Percentiles rank a stretch among this genome's conserved stretches.
phyloP scores from a whole-genome alignment of 495 filamentous ascomycete species.

The Xylaria sp. region DNA sequence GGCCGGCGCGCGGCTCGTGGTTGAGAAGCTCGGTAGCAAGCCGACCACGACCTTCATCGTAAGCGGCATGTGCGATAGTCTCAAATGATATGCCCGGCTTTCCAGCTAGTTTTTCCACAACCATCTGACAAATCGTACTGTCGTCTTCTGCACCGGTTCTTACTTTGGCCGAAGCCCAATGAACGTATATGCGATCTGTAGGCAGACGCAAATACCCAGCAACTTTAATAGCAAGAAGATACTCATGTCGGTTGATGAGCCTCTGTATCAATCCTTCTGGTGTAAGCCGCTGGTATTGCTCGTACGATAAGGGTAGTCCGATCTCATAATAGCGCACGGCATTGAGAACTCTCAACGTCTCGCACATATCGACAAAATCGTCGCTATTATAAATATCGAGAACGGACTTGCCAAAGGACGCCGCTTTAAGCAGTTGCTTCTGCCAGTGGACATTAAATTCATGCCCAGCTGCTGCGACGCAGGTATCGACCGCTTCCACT shows the following conservation, averaged over 20 bases:
- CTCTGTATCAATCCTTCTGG: conserved; percentile 86
- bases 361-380: conserved; percentile 98
- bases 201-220: conserved; percentile 87
- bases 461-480: conserved; percentile 81
- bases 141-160: conserved; percentile 84
- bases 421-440: conserved; percentile 92
- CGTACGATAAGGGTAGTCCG: conserved; percentile 88
- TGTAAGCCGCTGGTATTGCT: conserved; percentile 85
- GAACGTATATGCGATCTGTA: conserved; percentile 89
- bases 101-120: conserved; percentile 84
- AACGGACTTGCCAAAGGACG: conserved; percentile 96
- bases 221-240: conserved; percentile 87
- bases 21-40: conserved; percentile 91
- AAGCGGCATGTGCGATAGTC: conserved; percentile 89
- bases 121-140: conserved; percentile 82
- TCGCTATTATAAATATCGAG: conserved; percentile 96
- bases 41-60: conserved; percentile 87
- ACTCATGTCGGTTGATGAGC: conserved; percentile 87
- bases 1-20: conserved; percentile 90
- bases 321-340: conserved; percentile 90
- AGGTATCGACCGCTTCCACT: conserved; percentile 89
- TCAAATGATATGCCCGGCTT: conserved; percentile 95
- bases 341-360: conserved; percentile 89
- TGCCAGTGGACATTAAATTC: conserved; percentile 93
- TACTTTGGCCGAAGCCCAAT: conserved; percentile 96